phyloP scores from a whole-genome alignment of 2,329 filamentous ascomycete species.

The Xylaria sp. region DNA sequence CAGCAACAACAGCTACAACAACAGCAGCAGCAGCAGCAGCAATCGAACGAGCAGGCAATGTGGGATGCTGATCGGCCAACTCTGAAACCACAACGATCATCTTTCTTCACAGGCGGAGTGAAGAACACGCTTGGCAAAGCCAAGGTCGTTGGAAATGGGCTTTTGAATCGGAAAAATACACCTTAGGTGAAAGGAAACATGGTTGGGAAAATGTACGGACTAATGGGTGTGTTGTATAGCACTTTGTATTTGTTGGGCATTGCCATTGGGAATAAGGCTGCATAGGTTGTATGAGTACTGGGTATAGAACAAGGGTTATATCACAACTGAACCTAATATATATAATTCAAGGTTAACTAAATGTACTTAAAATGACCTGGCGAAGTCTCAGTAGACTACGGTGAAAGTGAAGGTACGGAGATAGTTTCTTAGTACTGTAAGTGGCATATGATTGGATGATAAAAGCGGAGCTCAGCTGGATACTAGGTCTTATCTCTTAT shows the following conservation, averaged over 20 bases:
- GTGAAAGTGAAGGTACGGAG: too few relatives aligned
- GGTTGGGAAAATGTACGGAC: not conserved
- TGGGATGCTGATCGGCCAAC: constrained; percentile 39
- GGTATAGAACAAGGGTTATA: too few relatives aligned
- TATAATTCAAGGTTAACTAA: too few relatives aligned
- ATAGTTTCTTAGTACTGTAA: too few relatives aligned
- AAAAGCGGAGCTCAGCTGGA: constrained; percentile 19
- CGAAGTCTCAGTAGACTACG: too few relatives aligned
- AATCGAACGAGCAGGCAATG: constrained; percentile 33
- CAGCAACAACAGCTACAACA: constrained; percentile 35
- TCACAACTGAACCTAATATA: too few relatives aligned
- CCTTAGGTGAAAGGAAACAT: constrained; percentile 3
- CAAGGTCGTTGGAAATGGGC: constrained; percentile 45
- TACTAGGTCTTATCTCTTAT: constrained; percentile 33
- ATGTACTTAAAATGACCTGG: too few relatives aligned
- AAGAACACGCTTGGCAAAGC: constrained; percentile 47
- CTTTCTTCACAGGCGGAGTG: constrained; percentile 44
- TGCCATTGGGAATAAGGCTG: constrained; percentile 7
- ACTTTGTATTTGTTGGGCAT: not conserved
- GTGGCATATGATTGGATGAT: constrained; percentile 19
- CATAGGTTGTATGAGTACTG: too few relatives aligned
- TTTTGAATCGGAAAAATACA: constrained; percentile 42
- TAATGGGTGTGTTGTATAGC: constrained; percentile 1
- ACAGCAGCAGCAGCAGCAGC: constrained; percentile 32
- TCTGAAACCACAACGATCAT: constrained; percentile 44